Evolutionary conservation across 495 filamentous ascomycete species (phyloP).

Genomic region (Xylona heveae): DNA sequence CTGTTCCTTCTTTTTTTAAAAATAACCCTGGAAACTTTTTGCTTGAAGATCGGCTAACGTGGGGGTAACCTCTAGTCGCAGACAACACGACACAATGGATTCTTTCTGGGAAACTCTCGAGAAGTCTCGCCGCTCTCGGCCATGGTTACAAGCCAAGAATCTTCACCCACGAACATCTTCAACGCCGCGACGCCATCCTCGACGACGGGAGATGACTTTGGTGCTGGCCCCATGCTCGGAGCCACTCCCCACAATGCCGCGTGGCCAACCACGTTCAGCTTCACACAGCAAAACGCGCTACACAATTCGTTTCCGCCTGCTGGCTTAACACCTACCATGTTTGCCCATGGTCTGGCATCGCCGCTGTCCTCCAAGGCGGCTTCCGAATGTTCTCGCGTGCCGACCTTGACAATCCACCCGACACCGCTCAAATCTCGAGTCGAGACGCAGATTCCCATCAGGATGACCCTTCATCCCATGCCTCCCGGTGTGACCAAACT

Average conservation of each 20-base stretch:
- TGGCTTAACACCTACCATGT: not conserved
- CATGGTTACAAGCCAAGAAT: constrained; percentile 21
- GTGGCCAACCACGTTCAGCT: not conserved
- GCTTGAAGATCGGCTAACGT: too few species aligned
- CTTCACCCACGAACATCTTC: constrained; percentile 26
- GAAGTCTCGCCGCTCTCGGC: constrained; percentile 28
- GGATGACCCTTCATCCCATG: constrained; percentile 47
- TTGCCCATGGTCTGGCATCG: constrained; percentile 1
- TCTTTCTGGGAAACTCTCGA: too few species aligned
- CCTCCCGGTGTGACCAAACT: constrained; percentile 55
- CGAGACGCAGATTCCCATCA: constrained; percentile 81
- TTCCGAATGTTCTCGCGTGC: constrained; percentile 12
- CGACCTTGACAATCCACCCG: constrained; percentile 34
- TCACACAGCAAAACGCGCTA: not conserved
- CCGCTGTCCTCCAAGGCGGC: constrained; percentile 1
- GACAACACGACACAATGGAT: too few species aligned
- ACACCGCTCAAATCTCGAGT: constrained; percentile 70
- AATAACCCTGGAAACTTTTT: too few species aligned
- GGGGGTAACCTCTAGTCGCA: too few species aligned
- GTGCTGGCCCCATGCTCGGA: constrained; percentile 5
- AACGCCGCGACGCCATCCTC: constrained; percentile 31
- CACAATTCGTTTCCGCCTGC: not conserved
- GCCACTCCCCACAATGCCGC: not conserved
- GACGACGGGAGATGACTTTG: constrained; percentile 21
- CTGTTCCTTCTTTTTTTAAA: too few species aligned